Percentiles rank a stretch among this genome's conserved stretches.
Evolutionary conservation across 108 stramenopile genomes (phyloP).

Genomic region (Cyclostephanos tholiformis): DNA sequence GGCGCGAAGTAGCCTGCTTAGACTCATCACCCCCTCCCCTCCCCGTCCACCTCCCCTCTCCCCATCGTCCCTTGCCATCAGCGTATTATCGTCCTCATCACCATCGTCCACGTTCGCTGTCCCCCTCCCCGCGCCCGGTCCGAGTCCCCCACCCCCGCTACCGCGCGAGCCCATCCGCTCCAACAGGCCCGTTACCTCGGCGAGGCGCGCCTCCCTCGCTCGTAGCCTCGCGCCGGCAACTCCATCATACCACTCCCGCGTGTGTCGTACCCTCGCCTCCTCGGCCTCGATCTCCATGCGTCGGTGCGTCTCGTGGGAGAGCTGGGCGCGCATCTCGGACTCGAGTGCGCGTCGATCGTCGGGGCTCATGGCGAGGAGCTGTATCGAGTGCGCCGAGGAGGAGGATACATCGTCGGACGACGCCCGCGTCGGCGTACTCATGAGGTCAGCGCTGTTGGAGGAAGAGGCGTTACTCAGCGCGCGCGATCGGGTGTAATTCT

Average conservation of each 20-base stretch:
- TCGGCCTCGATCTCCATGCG: conserved; percentile 68
- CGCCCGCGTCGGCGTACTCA: conserved; percentile 13
- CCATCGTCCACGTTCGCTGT: neutral
- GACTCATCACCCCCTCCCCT: neutral
- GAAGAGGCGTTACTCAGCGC: conserved; percentile 46
- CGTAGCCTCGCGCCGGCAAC: conserved; percentile 24
- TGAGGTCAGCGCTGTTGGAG: conserved; percentile 11
- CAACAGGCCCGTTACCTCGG: conserved; percentile 35
- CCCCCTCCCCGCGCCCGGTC: conserved; percentile 2
- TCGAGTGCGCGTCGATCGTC: conserved; percentile 74
- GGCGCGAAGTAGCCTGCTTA: conserved; percentile 26
- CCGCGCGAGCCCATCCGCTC: conserved; percentile 18
- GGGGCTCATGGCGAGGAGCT: conserved; percentile 65
- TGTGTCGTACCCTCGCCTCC: conserved; percentile 66
- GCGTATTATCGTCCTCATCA: neutral
- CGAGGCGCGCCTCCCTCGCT: conserved; percentile 35
- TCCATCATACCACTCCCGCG: conserved; percentile 53
- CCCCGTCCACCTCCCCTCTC: conserved; percentile 16
- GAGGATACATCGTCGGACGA: conserved; percentile 26
- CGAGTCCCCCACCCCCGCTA: neutral
- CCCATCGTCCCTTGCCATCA: conserved; percentile 6
- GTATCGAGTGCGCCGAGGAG: conserved; percentile 28
- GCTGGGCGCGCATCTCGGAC: conserved; percentile 73
- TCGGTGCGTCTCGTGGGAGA: conserved; percentile 64
- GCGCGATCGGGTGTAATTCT: conserved; percentile 61